Base-by-base conservation (phyloP, 2,329 filamentous ascomycete genomes). In the Colletotrichum liaoningense region DNA sequence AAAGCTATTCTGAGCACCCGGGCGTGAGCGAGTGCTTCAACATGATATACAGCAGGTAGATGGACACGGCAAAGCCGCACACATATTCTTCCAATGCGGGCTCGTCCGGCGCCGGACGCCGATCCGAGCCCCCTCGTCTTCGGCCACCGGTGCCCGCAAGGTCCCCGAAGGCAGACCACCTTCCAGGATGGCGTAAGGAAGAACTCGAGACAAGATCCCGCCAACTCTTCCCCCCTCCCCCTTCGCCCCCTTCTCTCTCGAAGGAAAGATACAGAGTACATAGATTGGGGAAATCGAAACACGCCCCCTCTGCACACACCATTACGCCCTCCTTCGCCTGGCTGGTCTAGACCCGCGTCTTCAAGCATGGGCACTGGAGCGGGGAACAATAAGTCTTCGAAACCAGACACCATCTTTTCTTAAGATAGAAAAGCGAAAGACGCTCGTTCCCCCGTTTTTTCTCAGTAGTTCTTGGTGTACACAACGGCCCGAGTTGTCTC, bases 401-500 rank as follows among this genome's bases (percentile, higher is more conserved):
- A 56, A 22, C n/a, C 12, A 26, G 30, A 42, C 9, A 33, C 35
- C 35, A 16, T 38, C 26, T 22, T 62, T n/a, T 49, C 30, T 8
- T 42, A 19, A 42, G 38, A 19, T 19, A 62, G 46, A 62, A 38
- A 46, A 30, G 26, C 49, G 52, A 30, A 16, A 62, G 46, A 49
- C 33, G 30, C 38, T 42, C 42, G 3, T 38, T 49, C 11, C 35
- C 19, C 38, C 16, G 6, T 19, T 24, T 33, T 33, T 65, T 49
- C 52, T 60, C 24, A 33, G 22, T 16, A 35, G 52, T 54, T 54
- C 26, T 63, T 63, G 71, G 49, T 71, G 42, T 66, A 66, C 71
- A 67, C 64, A 52, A 58, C 71, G 56, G 67, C 52, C 67, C 33
- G 24, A 62, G 35, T 58, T 60, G 46, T 70, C 67, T 66, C 71